Evolutionary conservation across 495 filamentous ascomycete genomes (phyloP), one percentile per base, ranked within the genome.

Genomic region (Tuber melanosporum): DNA sequence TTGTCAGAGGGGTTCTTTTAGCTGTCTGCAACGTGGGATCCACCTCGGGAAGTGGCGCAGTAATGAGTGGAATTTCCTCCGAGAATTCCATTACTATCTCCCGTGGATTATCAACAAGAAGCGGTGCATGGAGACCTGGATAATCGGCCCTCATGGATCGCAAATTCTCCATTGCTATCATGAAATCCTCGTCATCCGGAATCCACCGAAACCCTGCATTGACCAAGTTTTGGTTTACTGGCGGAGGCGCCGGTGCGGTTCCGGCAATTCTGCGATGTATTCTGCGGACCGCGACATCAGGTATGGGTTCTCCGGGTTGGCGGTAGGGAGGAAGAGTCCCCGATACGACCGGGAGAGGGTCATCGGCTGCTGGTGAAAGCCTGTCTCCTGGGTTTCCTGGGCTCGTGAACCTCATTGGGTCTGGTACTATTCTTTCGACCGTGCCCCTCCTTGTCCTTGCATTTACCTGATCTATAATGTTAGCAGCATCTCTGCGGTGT

Each of bases 81-180:
- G 70, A 57, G 32, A 78, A 47, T 32, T 46, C 44, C n/a, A 78
- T 41, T n/a, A 78, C 77, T 0, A 26, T 20, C 75, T 78, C 77
- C 2, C 39, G n/a, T 2, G 77, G 75, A 17, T 78, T 45, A 70
- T 78, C 77, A 45, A 73, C 73, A 17, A 66, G 22, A 5, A 62
- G 75, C n/a, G 75, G 71, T 20, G 75, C 71, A 70, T 78, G 75
- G 14, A 78, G 77, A 17, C 77, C 77, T 46, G 52, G 75, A 57
- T 78, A 52, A 71, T 78, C 36, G 22, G 70, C 71, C 2, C 36
- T 43, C 22, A 66, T 52, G 57, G 12, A 7, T 66, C 57, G 14
- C 26, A 66, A 36, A 66, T 66, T 66, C 26, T 19, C 3, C 57
- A 66, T 32, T 15, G 57, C 57, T 36, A 12, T 8, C 26, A 66